A percentile compares a stretch with the other conserved stretches of the same genome.
These are phyloP conservation scores for Nepenthes alata DNA, from an alignment of 179 eudicot genomes.

Conservation along the genomic window DNA sequence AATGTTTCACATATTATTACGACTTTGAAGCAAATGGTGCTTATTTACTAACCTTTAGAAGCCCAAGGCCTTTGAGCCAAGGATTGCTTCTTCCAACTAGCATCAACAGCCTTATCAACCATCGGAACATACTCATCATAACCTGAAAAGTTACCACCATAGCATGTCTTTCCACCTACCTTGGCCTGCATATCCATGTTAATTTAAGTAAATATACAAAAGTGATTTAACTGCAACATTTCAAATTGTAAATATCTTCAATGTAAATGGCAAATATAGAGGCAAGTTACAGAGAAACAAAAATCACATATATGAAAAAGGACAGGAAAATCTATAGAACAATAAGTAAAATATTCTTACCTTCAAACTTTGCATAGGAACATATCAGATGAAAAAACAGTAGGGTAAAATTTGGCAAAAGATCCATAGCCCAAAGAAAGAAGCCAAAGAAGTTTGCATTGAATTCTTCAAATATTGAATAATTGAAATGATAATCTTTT, in stretches of 20 bases:
- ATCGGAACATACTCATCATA: conserved; percentile 93
- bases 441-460: neutral
- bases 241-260: neutral
- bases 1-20: no score
- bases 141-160: conserved; percentile 46
- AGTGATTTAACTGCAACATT: neutral
- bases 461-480: neutral
- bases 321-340: no score
- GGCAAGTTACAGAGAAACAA: neutral
- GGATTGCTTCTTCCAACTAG: conserved; percentile 66
- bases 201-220: neutral
- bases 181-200: conserved; percentile 41
- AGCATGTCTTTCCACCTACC: conserved; percentile 47
- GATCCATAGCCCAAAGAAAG: neutral
- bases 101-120: conserved; percentile 94
- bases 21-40: neutral
- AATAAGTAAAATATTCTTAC: no score
- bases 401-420: neutral
- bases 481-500: neutral
- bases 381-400: neutral
- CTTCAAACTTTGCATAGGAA: neutral
- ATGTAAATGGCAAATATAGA: neutral
- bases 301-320: neutral
- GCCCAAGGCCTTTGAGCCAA: conserved; percentile 35
- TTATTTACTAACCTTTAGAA: conserved; percentile 39